A percentile compares a stretch with the other conserved stretches of the same genome.
phyloP scores from a whole-genome alignment of 768 basidiomycete species.

The Tylopilus sp. region DNA sequence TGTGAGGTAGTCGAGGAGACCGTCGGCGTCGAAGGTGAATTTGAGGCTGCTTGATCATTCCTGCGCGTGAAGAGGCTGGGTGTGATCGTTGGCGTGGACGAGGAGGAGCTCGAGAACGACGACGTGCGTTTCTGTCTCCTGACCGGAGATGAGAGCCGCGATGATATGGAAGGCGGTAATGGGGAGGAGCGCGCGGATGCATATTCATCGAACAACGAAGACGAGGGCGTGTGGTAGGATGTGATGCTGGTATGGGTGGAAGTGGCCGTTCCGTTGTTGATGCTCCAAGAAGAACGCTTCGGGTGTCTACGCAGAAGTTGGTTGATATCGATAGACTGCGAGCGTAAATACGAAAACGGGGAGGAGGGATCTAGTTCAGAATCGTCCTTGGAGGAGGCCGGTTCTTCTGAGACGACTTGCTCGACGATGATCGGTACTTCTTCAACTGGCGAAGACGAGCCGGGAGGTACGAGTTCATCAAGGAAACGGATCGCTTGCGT shows the following conservation, averaged over 20 bases:
- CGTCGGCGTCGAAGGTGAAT: slow-evolving; percentile 17
- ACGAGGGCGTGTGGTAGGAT: slow-evolving; percentile 75
- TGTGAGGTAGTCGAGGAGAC: slow-evolving; percentile 9
- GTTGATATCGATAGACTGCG: slow-evolving; percentile 24
- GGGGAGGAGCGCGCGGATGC: slow-evolving; percentile 63
- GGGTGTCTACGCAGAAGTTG: slow-evolving; percentile 29
- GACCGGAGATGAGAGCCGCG: slow-evolving; percentile 26
- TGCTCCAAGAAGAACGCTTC: slow-evolving; percentile 45
- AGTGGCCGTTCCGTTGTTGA: slow-evolving; percentile 48
- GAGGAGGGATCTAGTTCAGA: slow-evolving; percentile 19
- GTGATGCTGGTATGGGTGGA: slow-evolving; percentile 57
- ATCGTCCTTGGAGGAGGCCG: neutral
- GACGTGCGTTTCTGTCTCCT: slow-evolving; percentile 37
- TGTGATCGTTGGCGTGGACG: slow-evolving; percentile 55
- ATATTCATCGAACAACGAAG: slow-evolving; percentile 65
- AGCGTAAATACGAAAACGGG: slow-evolving; percentile 20
- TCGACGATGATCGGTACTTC: slow-evolving; percentile 14
- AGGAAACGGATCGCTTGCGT: slow-evolving; percentile 52
- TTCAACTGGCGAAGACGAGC: slow-evolving; percentile 7
- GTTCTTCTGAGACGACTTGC: slow-evolving; percentile 15
- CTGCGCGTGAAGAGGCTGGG: slow-evolving; percentile 50
- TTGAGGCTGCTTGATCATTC: slow-evolving; percentile 15
- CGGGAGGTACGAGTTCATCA: slow-evolving; percentile 46
- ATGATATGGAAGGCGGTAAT: slow-evolving; percentile 33
- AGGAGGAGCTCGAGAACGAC: slow-evolving; percentile 28